Percentiles rank a stretch among this genome's conserved stretches.
Conservation (phyloP, 2,329 filamentous ascomycete species). For the Aspergillus felis region DNA sequence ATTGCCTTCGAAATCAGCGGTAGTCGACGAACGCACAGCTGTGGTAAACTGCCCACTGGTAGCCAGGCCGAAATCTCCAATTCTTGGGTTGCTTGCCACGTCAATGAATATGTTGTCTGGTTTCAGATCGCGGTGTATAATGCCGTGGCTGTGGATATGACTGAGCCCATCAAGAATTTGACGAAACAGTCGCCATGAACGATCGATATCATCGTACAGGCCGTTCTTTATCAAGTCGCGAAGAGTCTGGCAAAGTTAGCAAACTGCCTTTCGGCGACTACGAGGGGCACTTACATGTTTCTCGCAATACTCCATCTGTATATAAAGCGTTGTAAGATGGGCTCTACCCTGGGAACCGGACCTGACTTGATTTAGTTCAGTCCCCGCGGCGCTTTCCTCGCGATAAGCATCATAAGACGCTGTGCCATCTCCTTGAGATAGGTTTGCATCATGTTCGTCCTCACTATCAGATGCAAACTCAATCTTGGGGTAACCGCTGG, state of each 20-base stretch:
- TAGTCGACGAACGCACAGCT: conserved; percentile 35
- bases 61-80: conserved; percentile 93
- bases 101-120: conserved; percentile 98
- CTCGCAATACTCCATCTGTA: conserved; percentile 99
- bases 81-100: conserved; percentile 81
- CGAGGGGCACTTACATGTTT: conserved; percentile 60
- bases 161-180: conserved; percentile 86
- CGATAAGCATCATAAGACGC: conserved; percentile 20
- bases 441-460: conserved; percentile 39
- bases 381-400: conserved; percentile 24
- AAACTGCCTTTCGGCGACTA: neutral
- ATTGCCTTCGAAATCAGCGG: conserved; percentile 34
- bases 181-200: conserved; percentile 85
- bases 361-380: conserved; percentile 38
- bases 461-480: conserved; percentile 64
- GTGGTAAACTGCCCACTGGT: conserved; percentile 69
- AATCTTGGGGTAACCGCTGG: conserved; percentile 70
- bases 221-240: conserved; percentile 79
- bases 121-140: conserved; percentile 94
- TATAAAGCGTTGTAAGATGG: conserved; percentile 76
- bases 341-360: conserved; percentile 50
- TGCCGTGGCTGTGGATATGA: conserved; percentile 84
- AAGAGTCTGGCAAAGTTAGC: conserved; percentile 57
- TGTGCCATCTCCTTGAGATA: conserved; percentile 31
- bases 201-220: conserved; percentile 67